phyloP scores from a whole-genome alignment of 2,329 filamentous ascomycete species.

The Aspergillus ruber region DNA sequence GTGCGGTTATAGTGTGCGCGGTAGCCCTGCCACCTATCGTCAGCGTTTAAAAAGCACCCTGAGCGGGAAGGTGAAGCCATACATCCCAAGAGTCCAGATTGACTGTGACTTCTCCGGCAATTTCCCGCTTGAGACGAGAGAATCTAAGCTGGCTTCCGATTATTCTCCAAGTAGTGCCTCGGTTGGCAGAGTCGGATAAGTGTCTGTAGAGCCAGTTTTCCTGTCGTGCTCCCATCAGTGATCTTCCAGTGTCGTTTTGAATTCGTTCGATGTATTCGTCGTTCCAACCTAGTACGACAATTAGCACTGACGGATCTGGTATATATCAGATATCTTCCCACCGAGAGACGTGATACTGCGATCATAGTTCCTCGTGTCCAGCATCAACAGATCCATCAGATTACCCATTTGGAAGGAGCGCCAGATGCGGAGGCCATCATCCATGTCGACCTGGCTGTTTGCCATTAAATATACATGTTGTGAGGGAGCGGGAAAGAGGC shows the following conservation, averaged over 20 bases:
- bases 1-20: conserved; percentile 65
- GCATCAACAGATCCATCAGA: no score
- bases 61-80: conserved; percentile 26
- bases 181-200: conserved; percentile 51
- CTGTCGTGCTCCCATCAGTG: conserved; percentile 65
- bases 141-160: conserved; percentile 60
- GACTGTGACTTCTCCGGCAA: conserved; percentile 3
- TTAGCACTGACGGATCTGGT: no score
- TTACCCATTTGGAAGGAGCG: conserved; percentile 44
- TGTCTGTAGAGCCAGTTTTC: conserved; percentile 67
- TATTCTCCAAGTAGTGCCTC: conserved; percentile 64
- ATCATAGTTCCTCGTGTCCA: no score
- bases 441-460: conserved; percentile 55
- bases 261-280: conserved; percentile 57
- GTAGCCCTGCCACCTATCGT: conserved; percentile 60
- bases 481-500: no score
- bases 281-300: conserved; percentile 31
- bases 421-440: conserved; percentile 65
- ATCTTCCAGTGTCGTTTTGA: conserved; percentile 60
- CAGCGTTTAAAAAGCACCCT: conserved; percentile 46
- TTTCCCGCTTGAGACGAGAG: conserved; percentile 7
- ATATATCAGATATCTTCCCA: no score
- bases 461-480: no score
- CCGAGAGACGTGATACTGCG: no score
- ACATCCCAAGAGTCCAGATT: conserved; percentile 2